Base-by-base conservation (phyloP, 495 filamentous ascomycete species). In the Neurospora sp. region DNA sequence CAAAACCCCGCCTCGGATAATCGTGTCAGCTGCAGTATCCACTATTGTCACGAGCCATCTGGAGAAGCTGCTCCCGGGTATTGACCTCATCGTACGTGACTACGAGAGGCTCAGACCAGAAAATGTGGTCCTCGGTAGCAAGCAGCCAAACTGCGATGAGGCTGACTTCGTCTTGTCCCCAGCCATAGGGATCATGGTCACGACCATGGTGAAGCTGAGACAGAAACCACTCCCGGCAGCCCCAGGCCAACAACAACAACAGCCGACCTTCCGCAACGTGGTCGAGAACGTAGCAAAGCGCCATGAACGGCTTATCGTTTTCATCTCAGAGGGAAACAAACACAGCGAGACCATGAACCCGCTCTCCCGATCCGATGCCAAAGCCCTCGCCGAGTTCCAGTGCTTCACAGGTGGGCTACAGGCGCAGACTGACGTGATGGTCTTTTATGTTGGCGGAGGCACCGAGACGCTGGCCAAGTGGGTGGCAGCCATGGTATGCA, bases 151-250 rank as follows among this genome's bases (percentile, higher is more conserved):
- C 20, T 78, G 80, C 3, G 80, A 85, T 14, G 94, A 97, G 79
- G 92, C 92, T 10, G 94, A 97, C 78, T 74, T 97, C 16, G 88
- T 92, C 40, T 74, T 94, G 61, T 93, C 93, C 0, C 89, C 93
- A 0, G 83, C 83, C 3, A 91, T 88, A 0, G 93, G 92, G 1
- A 82, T 97, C 16, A 77, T 96, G 10, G 76, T 91, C 8, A 92
- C 92, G 10, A 92, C 89, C 2, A 83, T 94, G 7, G 89, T 94
- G 74, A 88, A 89, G 74, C 88, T 92, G 69, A 92, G 91, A 40
- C 94, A 97, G 76, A 85, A 86, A 68, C 79, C 89, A 6, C 82
- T 93, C 0, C 92, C 93, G 0, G 92, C 91, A 1, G 84, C 89
- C 69, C 80, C 77, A 72, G 71, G 71, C 22, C 53, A 65, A 5